A percentile compares a stretch with the other conserved stretches of the same genome.
phyloP scores from a whole-genome alignment of 257 asterid species.

The Apocynum venetum region DNA sequence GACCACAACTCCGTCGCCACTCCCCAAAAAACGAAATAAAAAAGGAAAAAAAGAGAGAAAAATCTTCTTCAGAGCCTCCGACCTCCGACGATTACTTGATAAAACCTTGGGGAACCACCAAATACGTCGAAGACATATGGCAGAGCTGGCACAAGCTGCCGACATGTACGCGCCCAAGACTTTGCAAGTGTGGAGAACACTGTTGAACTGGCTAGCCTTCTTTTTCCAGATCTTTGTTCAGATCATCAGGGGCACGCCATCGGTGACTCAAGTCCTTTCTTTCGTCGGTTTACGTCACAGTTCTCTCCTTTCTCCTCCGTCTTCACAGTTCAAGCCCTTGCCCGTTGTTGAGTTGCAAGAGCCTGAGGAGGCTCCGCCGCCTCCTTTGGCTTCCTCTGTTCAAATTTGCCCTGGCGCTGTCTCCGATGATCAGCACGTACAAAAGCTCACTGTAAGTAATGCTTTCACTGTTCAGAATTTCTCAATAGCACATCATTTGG shows the following conservation, averaged over 20 bases:
- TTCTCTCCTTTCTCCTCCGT: slow-evolving; percentile 42
- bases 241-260: slow-evolving; percentile 88
- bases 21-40: neutral
- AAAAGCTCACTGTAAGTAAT: slow-evolving; percentile 34
- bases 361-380: slow-evolving; percentile 32
- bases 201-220: slow-evolving; percentile 79
- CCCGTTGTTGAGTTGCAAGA: slow-evolving; percentile 70
- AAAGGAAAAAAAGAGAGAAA: neutral
- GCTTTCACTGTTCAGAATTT: neutral
- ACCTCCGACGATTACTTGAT: neutral
- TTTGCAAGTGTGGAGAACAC: slow-evolving; percentile 74
- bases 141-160: slow-evolving; percentile 72
- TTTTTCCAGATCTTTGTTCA: slow-evolving; percentile 88
- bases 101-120: neutral
- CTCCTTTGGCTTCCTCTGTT: slow-evolving; percentile 20
- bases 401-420: slow-evolving; percentile 14
- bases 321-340: slow-evolving; percentile 58
- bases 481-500: neutral
- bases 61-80: neutral
- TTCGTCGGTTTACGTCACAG: slow-evolving; percentile 55
- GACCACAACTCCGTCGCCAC: slow-evolving; percentile 25
- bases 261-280: slow-evolving; percentile 63
- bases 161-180: slow-evolving; percentile 83
- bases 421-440: slow-evolving; percentile 16
- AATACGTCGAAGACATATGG: slow-evolving; percentile 35